A percentile compares a stretch with the other conserved stretches of the same genome.
phyloP scores from a whole-genome alignment of 2,329 filamentous ascomycete genomes.

The Botrytis aclada region DNA sequence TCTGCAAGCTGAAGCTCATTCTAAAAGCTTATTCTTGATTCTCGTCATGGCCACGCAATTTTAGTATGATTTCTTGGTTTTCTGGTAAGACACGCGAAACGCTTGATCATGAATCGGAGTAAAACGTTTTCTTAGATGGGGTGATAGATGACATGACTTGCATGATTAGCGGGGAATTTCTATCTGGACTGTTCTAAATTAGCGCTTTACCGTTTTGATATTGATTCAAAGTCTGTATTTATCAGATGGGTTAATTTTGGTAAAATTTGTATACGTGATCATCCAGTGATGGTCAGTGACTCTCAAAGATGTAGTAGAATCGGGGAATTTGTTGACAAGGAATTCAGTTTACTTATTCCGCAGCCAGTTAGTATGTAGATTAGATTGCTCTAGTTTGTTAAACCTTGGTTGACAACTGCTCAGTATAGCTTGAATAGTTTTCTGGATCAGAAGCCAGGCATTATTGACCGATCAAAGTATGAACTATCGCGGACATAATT shows the following conservation, averaged over 20 bases:
- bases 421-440: too few relatives aligned
- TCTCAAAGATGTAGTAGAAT: neutral
- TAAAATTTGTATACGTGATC: neutral
- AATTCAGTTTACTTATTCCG: neutral
- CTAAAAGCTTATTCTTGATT: rapidly evolving
- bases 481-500: too few relatives aligned
- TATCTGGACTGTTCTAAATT: neutral
- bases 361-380: too few relatives aligned
- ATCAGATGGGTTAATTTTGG: neutral
- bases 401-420: neutral
- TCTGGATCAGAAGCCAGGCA: neutral
- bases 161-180: neutral
- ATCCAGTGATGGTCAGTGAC: neutral
- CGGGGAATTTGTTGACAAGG: neutral
- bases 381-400: neutral
- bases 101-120: neutral
- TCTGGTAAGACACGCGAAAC: neutral
- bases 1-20: neutral
- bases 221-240: neutral
- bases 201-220: neutral
- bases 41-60: neutral
- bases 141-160: neutral
- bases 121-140: neutral
- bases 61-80: neutral
- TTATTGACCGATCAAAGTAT: neutral